phyloP scores from a whole-genome alignment of 257 asterid genomes.

The Ligustrum vulgare region DNA sequence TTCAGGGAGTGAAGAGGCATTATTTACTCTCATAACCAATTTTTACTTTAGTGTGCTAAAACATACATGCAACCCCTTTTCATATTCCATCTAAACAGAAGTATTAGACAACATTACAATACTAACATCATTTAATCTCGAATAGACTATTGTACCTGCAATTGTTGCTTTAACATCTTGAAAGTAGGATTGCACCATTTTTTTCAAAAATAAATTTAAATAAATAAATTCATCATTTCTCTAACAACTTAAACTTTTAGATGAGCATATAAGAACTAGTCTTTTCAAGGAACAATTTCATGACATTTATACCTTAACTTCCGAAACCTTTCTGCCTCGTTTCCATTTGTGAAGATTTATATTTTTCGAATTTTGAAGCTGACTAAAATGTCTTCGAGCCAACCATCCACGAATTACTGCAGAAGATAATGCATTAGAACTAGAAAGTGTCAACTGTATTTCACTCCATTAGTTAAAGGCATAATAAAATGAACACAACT shows the following conservation, averaged over 20 bases:
- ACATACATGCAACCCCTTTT: not conserved
- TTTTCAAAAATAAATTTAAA: not conserved
- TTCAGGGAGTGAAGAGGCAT: not conserved
- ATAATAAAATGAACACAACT: slow-evolving; percentile 13
- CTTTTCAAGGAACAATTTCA: slow-evolving; percentile 13
- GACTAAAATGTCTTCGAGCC: slow-evolving; percentile 53
- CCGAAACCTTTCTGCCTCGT: slow-evolving; percentile 48
- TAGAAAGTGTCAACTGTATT: not conserved
- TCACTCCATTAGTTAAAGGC: slow-evolving; percentile 11
- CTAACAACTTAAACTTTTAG: not conserved
- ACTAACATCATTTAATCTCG: not conserved
- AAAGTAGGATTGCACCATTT: not conserved
- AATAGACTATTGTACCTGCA: not conserved
- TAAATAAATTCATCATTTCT: not conserved
- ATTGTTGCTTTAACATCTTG: not conserved
- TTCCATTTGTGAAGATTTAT: slow-evolving; percentile 31
- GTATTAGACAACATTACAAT: not conserved
- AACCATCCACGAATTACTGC: slow-evolving; percentile 87
- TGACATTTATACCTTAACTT: slow-evolving; percentile 55
- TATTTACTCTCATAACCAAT: not conserved
- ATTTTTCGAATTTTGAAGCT: slow-evolving; percentile 35
- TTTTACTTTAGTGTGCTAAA: slow-evolving; percentile 1
- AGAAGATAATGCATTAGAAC: slow-evolving; percentile 13
- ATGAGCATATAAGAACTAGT: not conserved
- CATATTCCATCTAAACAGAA: not conserved